A percentile compares a stretch with the other conserved stretches of the same genome.
These are phyloP conservation scores for Naegleria lovaniensis DNA, from an alignment of 208 protist genomes.

Conservation along the genomic window DNA sequence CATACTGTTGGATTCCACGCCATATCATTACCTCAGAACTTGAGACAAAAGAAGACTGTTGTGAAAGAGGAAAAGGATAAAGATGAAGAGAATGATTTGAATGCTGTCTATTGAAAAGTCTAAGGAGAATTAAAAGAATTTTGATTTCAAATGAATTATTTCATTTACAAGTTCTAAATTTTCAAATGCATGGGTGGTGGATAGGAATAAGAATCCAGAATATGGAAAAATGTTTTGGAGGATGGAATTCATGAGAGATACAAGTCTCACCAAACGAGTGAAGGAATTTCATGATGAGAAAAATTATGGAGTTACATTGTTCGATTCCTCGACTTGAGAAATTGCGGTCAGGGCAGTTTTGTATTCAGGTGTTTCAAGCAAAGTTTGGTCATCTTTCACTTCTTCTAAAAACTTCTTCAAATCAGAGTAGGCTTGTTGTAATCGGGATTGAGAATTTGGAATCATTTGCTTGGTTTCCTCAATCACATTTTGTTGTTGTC, in stretches of 20 bases:
- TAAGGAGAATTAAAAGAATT: no score
- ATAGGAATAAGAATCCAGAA: no score
- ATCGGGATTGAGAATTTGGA: not conserved
- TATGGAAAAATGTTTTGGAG: no score
- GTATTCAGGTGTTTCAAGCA: not conserved
- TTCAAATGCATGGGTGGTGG: no score
- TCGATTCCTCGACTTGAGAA: not conserved
- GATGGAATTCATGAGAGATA: no score
- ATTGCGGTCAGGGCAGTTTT: not conserved
- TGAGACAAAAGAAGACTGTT: not conserved
- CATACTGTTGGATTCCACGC: not conserved
- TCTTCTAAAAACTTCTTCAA: not conserved
- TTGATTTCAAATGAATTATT: no score
- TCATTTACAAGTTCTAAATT: no score
- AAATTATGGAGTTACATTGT: no score
- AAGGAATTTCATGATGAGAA: no score
- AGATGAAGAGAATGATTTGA: conserved; percentile 10
- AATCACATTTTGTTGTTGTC: conserved; percentile 12
- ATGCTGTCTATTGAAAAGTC: not conserved
- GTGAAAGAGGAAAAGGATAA: not conserved
- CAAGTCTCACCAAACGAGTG: no score
- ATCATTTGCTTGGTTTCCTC: conserved; percentile 14
- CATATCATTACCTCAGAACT: not conserved
- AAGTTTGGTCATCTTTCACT: not conserved
- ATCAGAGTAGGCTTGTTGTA: not conserved